Conservation (phyloP, 192 early-diverging fungal genomes). For the Spinellus fusiger region DNA sequence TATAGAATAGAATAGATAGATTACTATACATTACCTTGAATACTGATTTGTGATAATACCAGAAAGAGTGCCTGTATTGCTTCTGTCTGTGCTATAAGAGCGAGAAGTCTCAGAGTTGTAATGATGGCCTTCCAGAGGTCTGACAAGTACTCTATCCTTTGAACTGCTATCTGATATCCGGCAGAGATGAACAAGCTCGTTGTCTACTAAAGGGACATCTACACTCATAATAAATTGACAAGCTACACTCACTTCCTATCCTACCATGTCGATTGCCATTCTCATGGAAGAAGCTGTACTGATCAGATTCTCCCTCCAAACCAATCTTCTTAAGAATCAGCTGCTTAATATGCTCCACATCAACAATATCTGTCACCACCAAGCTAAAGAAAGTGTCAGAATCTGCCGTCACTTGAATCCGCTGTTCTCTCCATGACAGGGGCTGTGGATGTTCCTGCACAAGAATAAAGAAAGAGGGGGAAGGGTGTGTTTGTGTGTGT, state of each 20-base stretch:
- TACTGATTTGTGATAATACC: too few relatives aligned
- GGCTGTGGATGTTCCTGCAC: neutral
- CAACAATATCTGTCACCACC: conserved; percentile 18
- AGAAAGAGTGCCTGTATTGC: neutral
- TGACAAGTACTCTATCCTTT: conserved; percentile 9
- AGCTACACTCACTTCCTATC: neutral
- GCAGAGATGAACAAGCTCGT: conserved; percentile 11
- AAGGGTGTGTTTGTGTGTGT: too few relatives aligned
- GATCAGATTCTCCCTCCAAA: conserved; percentile 14
- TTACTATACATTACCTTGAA: too few relatives aligned
- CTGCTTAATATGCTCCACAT: conserved; percentile 10
- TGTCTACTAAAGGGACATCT: conserved; percentile 9
- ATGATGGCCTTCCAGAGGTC: neutral
- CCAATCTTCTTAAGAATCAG: conserved; percentile 19
- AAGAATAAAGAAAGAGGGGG: neutral
- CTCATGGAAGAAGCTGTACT: conserved; percentile 22
- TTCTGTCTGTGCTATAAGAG: too few relatives aligned
- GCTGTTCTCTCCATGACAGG: conserved; percentile 2
- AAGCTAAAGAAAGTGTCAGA: conserved; percentile 23
- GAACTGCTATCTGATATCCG: conserved; percentile 13
- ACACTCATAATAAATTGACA: neutral
- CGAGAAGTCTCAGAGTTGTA: too few relatives aligned
- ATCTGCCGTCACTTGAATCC: conserved; percentile 26
- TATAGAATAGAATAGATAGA: too few relatives aligned
- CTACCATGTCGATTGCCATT: conserved; percentile 16